phyloP scores from a whole-genome alignment of 2,329 filamentous ascomycete genomes.

The Aspergillus caelatus region DNA sequence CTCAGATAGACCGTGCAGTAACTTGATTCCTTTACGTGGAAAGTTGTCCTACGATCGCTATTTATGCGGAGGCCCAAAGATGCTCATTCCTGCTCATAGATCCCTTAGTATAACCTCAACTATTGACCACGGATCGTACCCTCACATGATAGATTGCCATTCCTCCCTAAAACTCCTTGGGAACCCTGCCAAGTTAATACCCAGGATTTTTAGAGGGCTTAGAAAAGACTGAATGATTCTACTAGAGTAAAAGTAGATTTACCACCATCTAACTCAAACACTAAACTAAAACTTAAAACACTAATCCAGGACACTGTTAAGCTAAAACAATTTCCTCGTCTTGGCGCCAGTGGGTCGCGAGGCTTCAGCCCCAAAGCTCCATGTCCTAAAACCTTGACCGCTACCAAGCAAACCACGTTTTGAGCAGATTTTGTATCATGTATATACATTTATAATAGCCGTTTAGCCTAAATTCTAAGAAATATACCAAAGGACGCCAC shows the following conservation, averaged over 20 bases:
- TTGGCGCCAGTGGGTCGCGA: not conserved
- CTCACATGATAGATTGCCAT: not conserved
- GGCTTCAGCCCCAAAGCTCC: not conserved
- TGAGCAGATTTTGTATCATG: not conserved
- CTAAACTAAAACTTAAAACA: not conserved
- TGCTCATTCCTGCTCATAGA: constrained; percentile 1
- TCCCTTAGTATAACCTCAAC: not conserved
- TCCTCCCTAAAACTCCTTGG: constrained; percentile 1
- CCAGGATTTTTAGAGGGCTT: not conserved
- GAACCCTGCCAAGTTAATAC: constrained; percentile 1
- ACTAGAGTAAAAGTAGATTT: not conserved
- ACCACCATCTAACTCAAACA: not conserved
- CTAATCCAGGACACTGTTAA: not conserved
- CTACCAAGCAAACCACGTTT: not conserved
- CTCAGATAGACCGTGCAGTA: not conserved
- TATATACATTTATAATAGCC: not conserved
- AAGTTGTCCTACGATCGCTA: not conserved
- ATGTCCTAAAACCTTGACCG: not conserved
- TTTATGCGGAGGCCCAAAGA: not conserved
- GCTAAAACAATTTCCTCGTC: not conserved
- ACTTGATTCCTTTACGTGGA: not conserved
- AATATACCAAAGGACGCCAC: not conserved
- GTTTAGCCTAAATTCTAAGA: not conserved
- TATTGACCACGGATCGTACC: not conserved
- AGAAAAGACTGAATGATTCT: not conserved